Evolutionary conservation across 306 rosid genomes (phyloP), one percentile per base, ranked within the genome.

Genomic region (Hylodesmum podocarpum): DNA sequence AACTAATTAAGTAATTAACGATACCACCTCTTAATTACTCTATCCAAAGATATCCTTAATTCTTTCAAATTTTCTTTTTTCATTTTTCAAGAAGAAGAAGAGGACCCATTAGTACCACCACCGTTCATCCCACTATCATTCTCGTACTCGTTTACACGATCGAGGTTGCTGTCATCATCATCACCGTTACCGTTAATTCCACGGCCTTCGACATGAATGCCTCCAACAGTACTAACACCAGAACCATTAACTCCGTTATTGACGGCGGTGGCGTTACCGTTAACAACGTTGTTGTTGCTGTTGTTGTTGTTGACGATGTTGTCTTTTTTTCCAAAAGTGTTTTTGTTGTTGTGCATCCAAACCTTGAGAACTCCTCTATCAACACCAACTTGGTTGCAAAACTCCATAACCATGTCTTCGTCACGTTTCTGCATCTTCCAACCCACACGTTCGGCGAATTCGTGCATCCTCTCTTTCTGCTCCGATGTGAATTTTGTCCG

Each of bases 371-470:
- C 97, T 2, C 93, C 83, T 67, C 88, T 82, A 5, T 92, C 94
- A 0, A 92, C 90, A 1, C 96, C 97, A 44, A 86, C 31, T 11
- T 92, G 94, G 47, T 70, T 80, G 84, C 97, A 92, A 29, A 95
- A 90, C 41, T 86, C 90, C 22, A 19, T 80, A 1, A 92, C 84
- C 34, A 86, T 29, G 6, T 89, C 91, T 3, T 95, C 97, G 16
- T 95, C 97, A n/a, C 88, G 64, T 67, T 90, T 95, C 90, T 92
- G 99, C 89, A 95, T 89, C 96, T 95, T 95, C 99, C 99, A 95
- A 7, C 96, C 94, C 0, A 91, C 92, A 10, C 70, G 46, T 5
- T 95, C 99, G 0, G 99, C 97, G 37, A 95, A 92, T 9, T 81
- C 87, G 61, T 57, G 54, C 99, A 95, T 95, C 92, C 83, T 92